phyloP scores from a whole-genome alignment of 1,284 basidiomycete genomes.

The Cryptococcus deneoformans region DNA sequence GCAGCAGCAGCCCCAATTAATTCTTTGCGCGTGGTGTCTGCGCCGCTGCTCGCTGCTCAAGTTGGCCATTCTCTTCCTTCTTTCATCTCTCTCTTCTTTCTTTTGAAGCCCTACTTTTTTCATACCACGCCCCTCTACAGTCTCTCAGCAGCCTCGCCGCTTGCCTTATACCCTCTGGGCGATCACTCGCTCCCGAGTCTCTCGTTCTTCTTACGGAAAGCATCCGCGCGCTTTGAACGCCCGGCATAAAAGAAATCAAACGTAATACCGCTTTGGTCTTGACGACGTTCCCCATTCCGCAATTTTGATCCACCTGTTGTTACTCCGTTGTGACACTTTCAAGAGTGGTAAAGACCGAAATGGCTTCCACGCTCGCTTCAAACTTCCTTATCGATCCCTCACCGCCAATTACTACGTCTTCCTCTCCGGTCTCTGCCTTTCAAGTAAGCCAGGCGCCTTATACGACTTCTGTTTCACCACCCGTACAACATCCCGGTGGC shows the following conservation, averaged over 20 bases:
- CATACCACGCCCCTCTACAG: no score
- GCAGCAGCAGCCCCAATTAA: no score
- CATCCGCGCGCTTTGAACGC: not conserved
- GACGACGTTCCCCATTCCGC: not conserved
- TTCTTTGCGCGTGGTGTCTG: no score
- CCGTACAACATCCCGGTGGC: not conserved
- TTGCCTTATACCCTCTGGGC: no score
- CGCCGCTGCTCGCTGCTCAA: no score
- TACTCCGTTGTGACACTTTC: not conserved
- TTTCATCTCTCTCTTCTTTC: no score
- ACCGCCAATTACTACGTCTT: not conserved
- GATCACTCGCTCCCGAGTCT: no score
- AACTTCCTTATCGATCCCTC: not conserved
- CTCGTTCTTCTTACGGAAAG: no score
- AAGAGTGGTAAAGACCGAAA: not conserved
- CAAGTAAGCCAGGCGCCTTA: not conserved
- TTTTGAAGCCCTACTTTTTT: no score
- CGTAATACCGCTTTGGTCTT: not conserved
- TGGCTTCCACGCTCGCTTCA: not conserved
- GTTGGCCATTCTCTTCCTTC: no score
- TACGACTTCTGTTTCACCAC: not conserved
- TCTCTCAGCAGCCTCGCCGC: no score
- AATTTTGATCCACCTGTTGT: not conserved
- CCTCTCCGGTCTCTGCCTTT: not conserved
- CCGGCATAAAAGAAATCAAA: not conserved